These are phyloP conservation scores for Trichomonascaceae sp. DNA, from an alignment of 1,139 yeast genomes.

Conservation along the genomic window DNA sequence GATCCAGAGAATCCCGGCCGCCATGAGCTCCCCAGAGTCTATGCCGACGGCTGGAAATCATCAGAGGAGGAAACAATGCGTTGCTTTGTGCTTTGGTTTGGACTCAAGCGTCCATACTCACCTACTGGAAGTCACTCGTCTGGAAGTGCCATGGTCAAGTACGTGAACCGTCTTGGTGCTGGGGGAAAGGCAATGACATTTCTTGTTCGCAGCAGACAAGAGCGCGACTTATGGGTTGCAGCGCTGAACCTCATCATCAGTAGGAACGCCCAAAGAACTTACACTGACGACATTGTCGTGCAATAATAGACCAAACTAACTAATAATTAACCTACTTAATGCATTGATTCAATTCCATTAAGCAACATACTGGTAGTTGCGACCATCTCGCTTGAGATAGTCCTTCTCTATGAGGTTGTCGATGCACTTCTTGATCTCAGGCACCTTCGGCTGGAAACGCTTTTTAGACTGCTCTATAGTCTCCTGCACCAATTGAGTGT, in stretches of 20 bases:
- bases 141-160: constrained; percentile 7
- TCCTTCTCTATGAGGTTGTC: constrained; percentile 79
- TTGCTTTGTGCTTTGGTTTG: constrained; percentile 79
- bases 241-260: constrained; percentile 53
- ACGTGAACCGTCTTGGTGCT: constrained; percentile 42
- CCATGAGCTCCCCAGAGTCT: constrained; percentile 53
- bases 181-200: constrained; percentile 61
- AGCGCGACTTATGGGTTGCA: constrained; percentile 73
- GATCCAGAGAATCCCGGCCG: constrained; percentile 41
- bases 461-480: constrained; percentile 77
- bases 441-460: constrained; percentile 72
- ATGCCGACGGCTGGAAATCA: constrained; percentile 75
- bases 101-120: constrained; percentile 36
- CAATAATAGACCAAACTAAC: constrained; percentile 1
- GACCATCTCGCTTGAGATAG: constrained; percentile 69
- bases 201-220: constrained; percentile 70
- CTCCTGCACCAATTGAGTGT: constrained; percentile 73
- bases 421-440: constrained; percentile 79
- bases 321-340: constrained; percentile 1
- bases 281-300: constrained; percentile 13
- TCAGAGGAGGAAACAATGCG: constrained; percentile 60
- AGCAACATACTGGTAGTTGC: constrained; percentile 71
- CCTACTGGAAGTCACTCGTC: neutral
- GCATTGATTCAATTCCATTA: constrained; percentile 15
- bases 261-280: constrained; percentile 27